phyloP scores from a whole-genome alignment of 2,329 filamentous ascomycete species.

The Madurella fahalii region DNA sequence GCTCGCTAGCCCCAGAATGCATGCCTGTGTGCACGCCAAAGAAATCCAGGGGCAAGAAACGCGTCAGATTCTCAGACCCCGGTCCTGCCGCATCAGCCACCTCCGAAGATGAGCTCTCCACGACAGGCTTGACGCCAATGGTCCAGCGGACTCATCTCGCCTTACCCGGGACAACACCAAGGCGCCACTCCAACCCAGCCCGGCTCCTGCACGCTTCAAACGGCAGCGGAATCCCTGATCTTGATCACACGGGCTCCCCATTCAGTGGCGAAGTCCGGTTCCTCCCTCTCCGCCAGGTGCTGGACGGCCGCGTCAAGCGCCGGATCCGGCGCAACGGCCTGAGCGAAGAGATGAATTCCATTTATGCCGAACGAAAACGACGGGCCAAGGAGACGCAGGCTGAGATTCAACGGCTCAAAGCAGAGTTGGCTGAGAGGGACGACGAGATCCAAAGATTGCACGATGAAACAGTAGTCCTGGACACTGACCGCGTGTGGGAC shows the following conservation, averaged over 20 bases:
- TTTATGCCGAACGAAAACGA: slow-evolving; percentile 44
- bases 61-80: slow-evolving; percentile 58
- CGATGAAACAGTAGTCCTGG: slow-evolving; percentile 45
- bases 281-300: slow-evolving; percentile 49
- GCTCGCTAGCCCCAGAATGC: slow-evolving; percentile 24
- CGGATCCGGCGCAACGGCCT: slow-evolving; percentile 53
- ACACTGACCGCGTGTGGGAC: slow-evolving; percentile 39
- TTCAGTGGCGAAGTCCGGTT: slow-evolving; percentile 42
- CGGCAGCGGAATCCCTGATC: slow-evolving; percentile 19
- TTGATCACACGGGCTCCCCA: not conserved
- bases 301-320: slow-evolving; percentile 55
- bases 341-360: slow-evolving; percentile 55
- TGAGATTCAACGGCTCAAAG: slow-evolving; percentile 47
- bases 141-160: slow-evolving; percentile 48
- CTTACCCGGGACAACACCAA: slow-evolving; percentile 26
- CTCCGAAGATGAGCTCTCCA: slow-evolving; percentile 33
- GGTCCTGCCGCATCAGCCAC: slow-evolving; percentile 35
- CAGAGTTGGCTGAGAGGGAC: slow-evolving; percentile 48
- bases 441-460: slow-evolving; percentile 50
- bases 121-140: slow-evolving; percentile 57
- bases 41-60: slow-evolving; percentile 38
- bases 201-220: slow-evolving; percentile 3
- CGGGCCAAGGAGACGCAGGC: slow-evolving; percentile 37
- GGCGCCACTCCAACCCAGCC: slow-evolving; percentile 45
- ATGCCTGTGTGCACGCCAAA: slow-evolving; percentile 9